Base-by-base conservation (phyloP, 1,284 basidiomycete species). In the Ustilago esculenta region DNA sequence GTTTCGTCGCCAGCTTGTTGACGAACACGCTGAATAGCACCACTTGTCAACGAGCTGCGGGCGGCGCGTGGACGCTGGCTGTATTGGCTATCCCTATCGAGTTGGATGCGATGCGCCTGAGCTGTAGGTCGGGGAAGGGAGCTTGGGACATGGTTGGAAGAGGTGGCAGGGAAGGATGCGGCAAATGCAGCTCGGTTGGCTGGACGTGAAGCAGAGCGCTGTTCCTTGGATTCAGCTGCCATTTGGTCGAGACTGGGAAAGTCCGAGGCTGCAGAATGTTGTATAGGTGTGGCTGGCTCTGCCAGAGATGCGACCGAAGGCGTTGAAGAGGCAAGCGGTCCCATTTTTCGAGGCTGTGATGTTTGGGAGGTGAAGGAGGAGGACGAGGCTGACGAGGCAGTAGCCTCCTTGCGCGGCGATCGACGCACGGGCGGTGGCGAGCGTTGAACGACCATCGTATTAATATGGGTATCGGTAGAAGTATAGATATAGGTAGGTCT, bases 231-330 rank as follows among this genome's bases (percentile, higher is more conserved):
- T 2, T 41, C 58, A n/a, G 66, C 55, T 21, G 67, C 67, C 67
- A 70, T 70, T 52, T 64, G 54, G 20, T 64, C 55, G 21, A 70
- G 52, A 46, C 67, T 70, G 15, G 67, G 67, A 24, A 69, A 69
- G 34, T 63, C 51, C 34, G 59, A 54, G 17, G 39, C 40, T 12
- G 48, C 47, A 10, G 43, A 23, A 6, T 24, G 21, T 10, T 60
- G 53, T 12, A 61, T 33, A 0, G 65, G 58, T 0, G 65, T 68
- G 15, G 54, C 39, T 37, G 63, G 61, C 36, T 54, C 61, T 6
- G 37, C 42, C 5, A 33, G 44, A 18, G 55, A 57, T 15, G 44
- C 39, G 15, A 43, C 41, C 5, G 59, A 64, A 8, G 58, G 46
- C 32, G 35, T 49, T 6, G 61, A 49, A 5, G 54, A 40, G 17